Base-by-base conservation (phyloP, 2,329 filamentous ascomycete species). In the Neofusicoccum sp. region DNA sequence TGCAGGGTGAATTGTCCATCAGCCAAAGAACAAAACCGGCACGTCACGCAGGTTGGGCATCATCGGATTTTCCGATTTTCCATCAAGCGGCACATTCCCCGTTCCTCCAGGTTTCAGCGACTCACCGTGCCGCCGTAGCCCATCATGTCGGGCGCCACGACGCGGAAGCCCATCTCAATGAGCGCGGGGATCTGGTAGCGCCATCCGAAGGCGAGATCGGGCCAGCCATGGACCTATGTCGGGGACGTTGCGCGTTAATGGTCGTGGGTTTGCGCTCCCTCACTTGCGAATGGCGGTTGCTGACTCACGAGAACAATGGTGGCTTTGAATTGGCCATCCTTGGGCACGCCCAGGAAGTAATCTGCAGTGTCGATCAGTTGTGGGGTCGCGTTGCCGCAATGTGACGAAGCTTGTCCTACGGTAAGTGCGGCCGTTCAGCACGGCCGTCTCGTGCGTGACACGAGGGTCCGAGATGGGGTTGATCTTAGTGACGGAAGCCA, bases 181-280 rank as follows among this genome's bases (percentile, higher is more conserved):
- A 98, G 83, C 69, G 87, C 78, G 0, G 93, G 93, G 64, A 97
- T 90, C 77, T 97, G 93, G 77, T 91, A 89, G 66, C 93, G 89
- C 94, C 94, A 98, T 72, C 90, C 92, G 72, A 93, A 87, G 7
- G 87, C 86, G 16, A 95, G 78, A 77, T 97, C 93, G 0, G 93
- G 93, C 78, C 89, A 96, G 67, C 93, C 93, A 76, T 93, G 90
- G 71, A 91, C 80, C 82, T 84, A 60, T 31, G 12, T 45, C 54
- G 8, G 41, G 39, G 11, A 14, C n/a, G 29, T 34, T 22, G 6
- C 2, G 41, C 29, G 41, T 47, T 12, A 52, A 41, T 22, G 14
- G 54, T 58, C 41, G 45, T n/a, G 12, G 14, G 8, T 1, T 1
- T 7, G 6, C 28, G 49, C 28, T 50, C 5, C 7, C 14, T 34